A percentile compares a stretch with the other conserved stretches of the same genome.
phyloP scores from a whole-genome alignment of 768 basidiomycete genomes.

The Asterophora lycoperdoides region DNA sequence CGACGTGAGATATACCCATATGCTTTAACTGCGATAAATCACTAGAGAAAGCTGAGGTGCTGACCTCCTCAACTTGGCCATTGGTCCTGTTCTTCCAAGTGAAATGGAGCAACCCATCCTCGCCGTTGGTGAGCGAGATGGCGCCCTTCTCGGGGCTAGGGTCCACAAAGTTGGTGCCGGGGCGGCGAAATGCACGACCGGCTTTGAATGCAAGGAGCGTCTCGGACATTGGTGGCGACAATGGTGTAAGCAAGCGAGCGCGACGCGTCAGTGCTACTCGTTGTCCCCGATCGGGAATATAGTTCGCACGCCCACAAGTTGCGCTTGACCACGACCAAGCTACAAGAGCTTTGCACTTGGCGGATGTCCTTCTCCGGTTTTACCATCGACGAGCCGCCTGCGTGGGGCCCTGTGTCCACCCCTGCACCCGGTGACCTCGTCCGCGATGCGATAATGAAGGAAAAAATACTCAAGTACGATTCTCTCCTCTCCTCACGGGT shows the following conservation, averaged over 20 bases:
- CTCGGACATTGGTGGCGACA: slow-evolving; percentile 21
- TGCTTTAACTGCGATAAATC: no score
- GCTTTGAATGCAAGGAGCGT: slow-evolving; percentile 59
- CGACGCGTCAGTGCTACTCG: slow-evolving; percentile 44
- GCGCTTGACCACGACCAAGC: slow-evolving; percentile 4
- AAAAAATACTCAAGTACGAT: slow-evolving; percentile 70
- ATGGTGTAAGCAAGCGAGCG: slow-evolving; percentile 10
- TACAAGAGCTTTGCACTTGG: not conserved
- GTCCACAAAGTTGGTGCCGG: slow-evolving; percentile 64
- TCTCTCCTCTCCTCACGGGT: not conserved
- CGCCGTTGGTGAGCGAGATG: slow-evolving; percentile 60
- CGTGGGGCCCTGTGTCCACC: slow-evolving; percentile 47
- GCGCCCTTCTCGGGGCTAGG: slow-evolving; percentile 70
- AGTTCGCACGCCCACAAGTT: slow-evolving; percentile 1
- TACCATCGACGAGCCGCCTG: slow-evolving; percentile 38
- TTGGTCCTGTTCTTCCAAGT: slow-evolving; percentile 74
- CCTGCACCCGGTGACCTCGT: slow-evolving; percentile 55
- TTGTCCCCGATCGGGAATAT: slow-evolving; percentile 24
- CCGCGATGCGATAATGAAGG: slow-evolving; percentile 73
- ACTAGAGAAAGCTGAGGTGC: slow-evolving; percentile 11
- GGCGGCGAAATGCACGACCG: slow-evolving; percentile 69
- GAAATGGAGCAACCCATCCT: slow-evolving; percentile 76
- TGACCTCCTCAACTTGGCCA: slow-evolving; percentile 58
- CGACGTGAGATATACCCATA: not conserved
- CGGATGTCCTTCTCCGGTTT: slow-evolving; percentile 45